Base-by-base conservation (phyloP, 106 monocot species). In the Dendrobium catenatum region DNA sequence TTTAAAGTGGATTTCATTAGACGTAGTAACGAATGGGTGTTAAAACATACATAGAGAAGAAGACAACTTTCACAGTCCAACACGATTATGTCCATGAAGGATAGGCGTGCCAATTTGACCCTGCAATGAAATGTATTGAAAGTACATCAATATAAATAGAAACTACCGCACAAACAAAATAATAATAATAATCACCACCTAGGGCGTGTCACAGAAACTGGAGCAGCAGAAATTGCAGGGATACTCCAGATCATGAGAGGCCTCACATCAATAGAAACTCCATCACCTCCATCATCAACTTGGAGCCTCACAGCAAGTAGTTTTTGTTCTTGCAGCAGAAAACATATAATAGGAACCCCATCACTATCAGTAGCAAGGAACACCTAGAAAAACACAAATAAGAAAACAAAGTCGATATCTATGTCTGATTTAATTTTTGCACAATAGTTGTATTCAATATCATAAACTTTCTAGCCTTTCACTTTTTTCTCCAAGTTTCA, bases 321-420 rank as follows among this genome's bases (percentile, higher is more conserved):
- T 64, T 91, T 98, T 85, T 98, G 95, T 26, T 98, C 95, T 68
- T 77, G 64, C 22, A 95, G 87, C 43, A 93, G 75, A 86, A 98
- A 91, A 83, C 94, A 95, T 40, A 98, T 80, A 79, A 95, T 85
- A 68, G 95, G 88, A 27, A 81, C 80, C 43, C 87, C 93, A 85
- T 98, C 98, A 80, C 81, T 85, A 90, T 95, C 95, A 78, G 91
- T 90, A 75, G 94, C 88, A 82, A 94, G 47, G 84, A 98, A 98
- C 43, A 98, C 93, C 98, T 98, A 79, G 64, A 47, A 81, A 66
- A 75, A 9, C 46, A 46, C 46, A 44, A 75, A 75, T 43, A 68
- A 56, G 27, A 72, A 49, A 72, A 72, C 15, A 70, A 64, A 70
- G 4, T 33, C 49, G 80, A 80, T 51, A 51, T 51, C 51, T 37